Base-by-base conservation (phyloP, 192 early-diverging fungal species). In the Coemansia sp. region DNA sequence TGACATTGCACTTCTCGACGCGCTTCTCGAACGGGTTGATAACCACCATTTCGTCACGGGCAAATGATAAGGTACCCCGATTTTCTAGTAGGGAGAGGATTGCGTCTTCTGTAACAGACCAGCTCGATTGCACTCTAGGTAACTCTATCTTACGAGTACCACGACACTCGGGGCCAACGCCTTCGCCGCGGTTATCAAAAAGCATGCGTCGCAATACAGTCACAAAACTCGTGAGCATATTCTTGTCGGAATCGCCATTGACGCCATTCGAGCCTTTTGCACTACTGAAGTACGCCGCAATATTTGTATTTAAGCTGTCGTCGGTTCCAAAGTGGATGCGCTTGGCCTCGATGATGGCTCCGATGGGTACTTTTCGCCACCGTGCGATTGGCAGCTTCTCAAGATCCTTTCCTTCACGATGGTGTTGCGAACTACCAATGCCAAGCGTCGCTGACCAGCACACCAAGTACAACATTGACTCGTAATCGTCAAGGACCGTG, bases 11-110 rank as follows among this genome's bases (percentile, higher is more conserved):
- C 29, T 57, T 57, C 55, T 57, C 15, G 15, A 24, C 55, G 29
- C 55, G 55, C 55, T 33, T 57, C 31, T 57, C 55, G 15, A 57
- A 57, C 11, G 55, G 55, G 12, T 57, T 16, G 9, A 57, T 57
- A 12, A 33, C 3, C 11, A 5, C 31, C 6, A 0, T 10, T 4
- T 33, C 0, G 55, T 34, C 13, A 13, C 40, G 40, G 40, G 40
- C 10, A 8, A 11, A 13, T 41, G 13, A 10, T 41, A 13, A 2
- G 0, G 40, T 2, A 8, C 40, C 18, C 47, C 8, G 18, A 49
- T n/a, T n/a, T n/a, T 8, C 7, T 49, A 13, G 44, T 46, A 16
- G 2, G 16, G 44, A 16, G 34, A 46, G 44, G 18, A 46, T 18
- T 46, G 2, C 15, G 13, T 13, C 18, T 13, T 36, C 44, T 46